Evolutionary conservation across 2,329 filamentous ascomycete genomes (phyloP).

Genomic region (Cladorrhinum sp.): DNA sequence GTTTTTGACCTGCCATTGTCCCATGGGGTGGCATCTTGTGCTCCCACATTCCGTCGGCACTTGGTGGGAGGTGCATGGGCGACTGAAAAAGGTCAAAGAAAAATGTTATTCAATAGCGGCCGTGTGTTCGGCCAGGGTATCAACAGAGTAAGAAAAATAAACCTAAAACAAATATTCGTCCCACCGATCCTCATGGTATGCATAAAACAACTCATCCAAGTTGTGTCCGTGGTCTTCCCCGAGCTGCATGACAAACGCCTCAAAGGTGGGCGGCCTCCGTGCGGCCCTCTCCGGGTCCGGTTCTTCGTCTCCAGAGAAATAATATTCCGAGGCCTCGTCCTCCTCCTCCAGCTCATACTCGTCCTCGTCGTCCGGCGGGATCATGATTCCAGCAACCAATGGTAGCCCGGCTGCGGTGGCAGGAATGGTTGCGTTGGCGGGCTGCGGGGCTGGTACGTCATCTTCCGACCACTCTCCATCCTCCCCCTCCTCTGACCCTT

Average conservation of each 20-base stretch:
- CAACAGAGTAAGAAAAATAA: not conserved
- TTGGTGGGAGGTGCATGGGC: not conserved
- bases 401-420: not conserved
- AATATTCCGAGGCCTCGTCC: slow-evolving; percentile 31
- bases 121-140: not conserved
- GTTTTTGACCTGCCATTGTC: not conserved
- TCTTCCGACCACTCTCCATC: slow-evolving; percentile 15
- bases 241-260: slow-evolving; percentile 26
- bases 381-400: not conserved
- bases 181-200: slow-evolving; percentile 31
- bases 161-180: slow-evolving; percentile 30
- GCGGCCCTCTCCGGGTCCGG: slow-evolving; percentile 29
- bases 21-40: not conserved
- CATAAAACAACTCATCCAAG: slow-evolving; percentile 29
- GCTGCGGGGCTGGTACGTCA: not conserved
- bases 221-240: slow-evolving; percentile 29
- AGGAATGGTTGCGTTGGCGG: not conserved
- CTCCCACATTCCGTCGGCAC: not conserved
- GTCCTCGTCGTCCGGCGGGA: not conserved
- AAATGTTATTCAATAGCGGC: not conserved
- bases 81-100: not conserved
- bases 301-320: slow-evolving; percentile 29
- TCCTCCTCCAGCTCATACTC: slow-evolving; percentile 27
- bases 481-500: slow-evolving; percentile 18
- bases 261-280: slow-evolving; percentile 26